These are phyloP conservation scores for Ruellia speciosa DNA, from an alignment of 305 asterid genomes.

Conservation along the genomic window DNA sequence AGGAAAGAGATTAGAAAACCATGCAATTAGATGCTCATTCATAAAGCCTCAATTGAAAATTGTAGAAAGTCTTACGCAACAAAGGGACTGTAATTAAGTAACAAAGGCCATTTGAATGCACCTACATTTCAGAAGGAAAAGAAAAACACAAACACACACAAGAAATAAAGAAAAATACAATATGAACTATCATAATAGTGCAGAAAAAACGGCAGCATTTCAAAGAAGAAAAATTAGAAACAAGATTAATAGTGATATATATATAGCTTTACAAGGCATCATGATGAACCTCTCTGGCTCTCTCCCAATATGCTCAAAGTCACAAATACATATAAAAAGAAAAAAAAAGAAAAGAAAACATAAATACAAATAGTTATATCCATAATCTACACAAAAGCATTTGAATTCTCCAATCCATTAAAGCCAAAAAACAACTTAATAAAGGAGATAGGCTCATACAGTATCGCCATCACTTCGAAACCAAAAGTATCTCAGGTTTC, in stretches of 20 bases:
- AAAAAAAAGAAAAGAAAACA: not conserved
- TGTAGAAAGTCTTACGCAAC: not conserved
- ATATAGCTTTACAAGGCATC: not conserved
- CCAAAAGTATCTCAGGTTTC: conserved; percentile 92
- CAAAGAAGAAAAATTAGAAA: not conserved
- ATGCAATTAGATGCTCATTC: not conserved
- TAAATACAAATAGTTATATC: not conserved
- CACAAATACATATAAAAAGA: not conserved
- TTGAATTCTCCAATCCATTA: not conserved
- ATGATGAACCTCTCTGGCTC: not conserved
- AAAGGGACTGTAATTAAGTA: too few species aligned
- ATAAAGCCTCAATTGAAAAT: not conserved
- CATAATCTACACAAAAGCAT: not conserved
- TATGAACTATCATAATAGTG: not conserved
- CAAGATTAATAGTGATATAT: not conserved
- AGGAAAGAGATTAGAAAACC: too few species aligned
- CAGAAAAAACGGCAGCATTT: not conserved
- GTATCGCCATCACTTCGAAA: conserved; percentile 52
- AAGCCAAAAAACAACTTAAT: not conserved
- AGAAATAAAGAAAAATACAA: not conserved
- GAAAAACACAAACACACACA: not conserved
- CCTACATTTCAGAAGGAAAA: not conserved
- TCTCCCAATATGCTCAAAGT: not conserved
- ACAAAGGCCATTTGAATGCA: not conserved
- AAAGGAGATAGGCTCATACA: not conserved